Percentiles rank a stretch among this genome's conserved stretches.
These are phyloP conservation scores for Teratosphaeria viscida DNA, from an alignment of 2,329 filamentous ascomycete genomes.

Conservation along the genomic window DNA sequence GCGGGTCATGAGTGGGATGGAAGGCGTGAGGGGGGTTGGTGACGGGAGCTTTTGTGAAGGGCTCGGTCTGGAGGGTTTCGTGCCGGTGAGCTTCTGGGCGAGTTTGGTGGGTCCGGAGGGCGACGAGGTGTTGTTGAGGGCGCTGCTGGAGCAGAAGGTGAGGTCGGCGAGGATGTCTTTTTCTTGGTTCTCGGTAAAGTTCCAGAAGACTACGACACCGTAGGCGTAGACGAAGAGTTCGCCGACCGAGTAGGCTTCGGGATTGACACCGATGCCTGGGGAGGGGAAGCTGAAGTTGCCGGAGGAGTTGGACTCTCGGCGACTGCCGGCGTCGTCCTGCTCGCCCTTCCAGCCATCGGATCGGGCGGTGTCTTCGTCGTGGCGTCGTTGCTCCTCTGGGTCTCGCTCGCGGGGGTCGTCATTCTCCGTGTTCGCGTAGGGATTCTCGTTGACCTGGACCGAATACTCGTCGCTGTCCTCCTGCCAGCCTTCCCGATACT, in stretches of 20 bases:
- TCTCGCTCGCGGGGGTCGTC: not conserved
- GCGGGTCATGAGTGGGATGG: conserved; percentile 60
- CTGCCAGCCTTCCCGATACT: conserved; percentile 87
- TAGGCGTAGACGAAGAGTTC: conserved; percentile 98
- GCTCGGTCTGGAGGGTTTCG: conserved; percentile 5
- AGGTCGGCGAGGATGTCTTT: conserved; percentile 93
- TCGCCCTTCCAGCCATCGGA: not conserved
- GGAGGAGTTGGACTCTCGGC: conserved; percentile 19
- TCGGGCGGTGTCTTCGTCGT: not conserved
- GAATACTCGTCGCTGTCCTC: conserved; percentile 61
- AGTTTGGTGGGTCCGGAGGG: not conserved
- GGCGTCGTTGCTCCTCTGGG: not conserved
- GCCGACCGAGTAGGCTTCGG: conserved; percentile 68
- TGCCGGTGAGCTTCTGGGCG: not conserved
- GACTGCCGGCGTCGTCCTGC: not conserved
- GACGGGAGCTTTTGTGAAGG: conserved; percentile 16
- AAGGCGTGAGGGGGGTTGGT: conserved; percentile 29
- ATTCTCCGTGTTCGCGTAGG: not conserved
- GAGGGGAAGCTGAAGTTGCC: conserved; percentile 31
- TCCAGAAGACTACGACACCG: conserved; percentile 97
- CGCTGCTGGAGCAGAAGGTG: conserved; percentile 56
- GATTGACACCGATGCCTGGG: conserved; percentile 46
- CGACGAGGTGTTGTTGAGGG: not conserved
- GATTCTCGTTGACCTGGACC: conserved; percentile 10
- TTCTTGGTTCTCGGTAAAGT: conserved; percentile 91